Conservation (phyloP, 2,329 filamentous ascomycete genomes). For the Leptosphaerulina australis region DNA sequence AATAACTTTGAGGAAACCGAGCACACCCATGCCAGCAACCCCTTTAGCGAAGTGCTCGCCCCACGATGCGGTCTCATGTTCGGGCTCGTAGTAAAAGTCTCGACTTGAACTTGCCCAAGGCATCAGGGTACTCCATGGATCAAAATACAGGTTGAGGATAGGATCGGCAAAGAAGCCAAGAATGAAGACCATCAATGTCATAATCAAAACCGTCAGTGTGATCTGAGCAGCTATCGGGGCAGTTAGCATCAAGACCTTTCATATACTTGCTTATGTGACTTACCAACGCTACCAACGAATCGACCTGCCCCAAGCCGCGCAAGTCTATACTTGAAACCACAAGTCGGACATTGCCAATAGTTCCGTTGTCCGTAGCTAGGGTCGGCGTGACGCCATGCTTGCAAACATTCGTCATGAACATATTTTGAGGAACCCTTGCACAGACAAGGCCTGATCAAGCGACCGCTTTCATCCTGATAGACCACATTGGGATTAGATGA, state of each 20-base stretch:
- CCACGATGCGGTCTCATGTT: slow-evolving; percentile 65
- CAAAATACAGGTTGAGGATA: slow-evolving; percentile 85
- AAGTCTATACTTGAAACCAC: slow-evolving; percentile 80
- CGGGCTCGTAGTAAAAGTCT: slow-evolving; percentile 38
- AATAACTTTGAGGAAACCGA: slow-evolving; percentile 83
- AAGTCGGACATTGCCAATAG: slow-evolving; percentile 88
- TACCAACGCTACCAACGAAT: slow-evolving; percentile 58
- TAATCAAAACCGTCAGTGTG: slow-evolving; percentile 71
- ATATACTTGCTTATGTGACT: slow-evolving; percentile 19
- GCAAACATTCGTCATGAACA: slow-evolving; percentile 89
- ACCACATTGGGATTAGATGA: slow-evolving; percentile 59
- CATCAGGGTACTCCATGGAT: slow-evolving; percentile 62
- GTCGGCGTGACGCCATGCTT: slow-evolving; percentile 78
- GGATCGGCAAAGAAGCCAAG: slow-evolving; percentile 93
- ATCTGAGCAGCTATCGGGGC: slow-evolving; percentile 64
- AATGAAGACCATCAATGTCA: slow-evolving; percentile 74
- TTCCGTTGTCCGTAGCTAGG: slow-evolving; percentile 68
- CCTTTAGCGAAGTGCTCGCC: slow-evolving; percentile 85
- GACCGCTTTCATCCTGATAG: slow-evolving; percentile 77
- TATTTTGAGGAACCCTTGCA: slow-evolving; percentile 94
- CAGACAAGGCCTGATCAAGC: slow-evolving; percentile 85
- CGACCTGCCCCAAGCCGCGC: slow-evolving; percentile 77
- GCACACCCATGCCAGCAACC: slow-evolving; percentile 82
- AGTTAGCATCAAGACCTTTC: slow-evolving; percentile 18
- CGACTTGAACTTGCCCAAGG: slow-evolving; percentile 36